Conservation (phyloP, 495 filamentous ascomycete genomes). For the Annulohypoxylon bovei region DNA sequence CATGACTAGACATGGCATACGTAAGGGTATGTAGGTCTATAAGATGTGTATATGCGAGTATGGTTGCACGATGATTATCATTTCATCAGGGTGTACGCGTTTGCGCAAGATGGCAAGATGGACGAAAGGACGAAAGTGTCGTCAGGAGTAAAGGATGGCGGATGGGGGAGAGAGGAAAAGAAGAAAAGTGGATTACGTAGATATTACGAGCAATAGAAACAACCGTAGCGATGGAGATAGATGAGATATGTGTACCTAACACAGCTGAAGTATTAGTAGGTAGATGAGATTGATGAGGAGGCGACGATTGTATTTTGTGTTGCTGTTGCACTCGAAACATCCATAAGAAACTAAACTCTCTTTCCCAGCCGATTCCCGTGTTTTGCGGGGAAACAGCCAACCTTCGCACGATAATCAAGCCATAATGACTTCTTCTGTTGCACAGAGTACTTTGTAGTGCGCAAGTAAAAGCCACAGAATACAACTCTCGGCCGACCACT, state of each 20-base stretch:
- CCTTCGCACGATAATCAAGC: conserved; percentile 41
- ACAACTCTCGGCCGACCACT: conserved; percentile 10
- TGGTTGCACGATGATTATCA: conserved; percentile 37
- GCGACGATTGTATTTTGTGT: conserved; percentile 5
- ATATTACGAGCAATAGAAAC: background rate
- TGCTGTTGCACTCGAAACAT: conserved; percentile 13
- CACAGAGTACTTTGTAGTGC: conserved; percentile 16
- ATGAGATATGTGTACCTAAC: background rate
- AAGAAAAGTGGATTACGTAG: conserved; percentile 21
- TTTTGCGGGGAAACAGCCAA: conserved; percentile 42
- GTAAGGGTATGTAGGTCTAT: conserved; percentile 30
- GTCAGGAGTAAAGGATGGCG: background rate
- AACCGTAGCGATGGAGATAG: too few species aligned
- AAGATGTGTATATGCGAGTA: conserved; percentile 29
- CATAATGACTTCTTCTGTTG: conserved; percentile 36
- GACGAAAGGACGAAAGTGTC: conserved; percentile 20
- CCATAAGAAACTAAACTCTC: conserved; percentile 6
- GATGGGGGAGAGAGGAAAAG: background rate
- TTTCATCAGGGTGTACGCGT: conserved; percentile 28
- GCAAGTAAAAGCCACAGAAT: conserved; percentile 3
- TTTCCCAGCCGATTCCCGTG: conserved; percentile 15
- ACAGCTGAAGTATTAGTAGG: background rate
- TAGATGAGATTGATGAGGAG: conserved; percentile 6
- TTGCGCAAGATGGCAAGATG: conserved; percentile 26
- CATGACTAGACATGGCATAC: conserved; percentile 25